phyloP scores from a whole-genome alignment of 1,284 basidiomycete species.

The Cystobasidium pallidum region DNA sequence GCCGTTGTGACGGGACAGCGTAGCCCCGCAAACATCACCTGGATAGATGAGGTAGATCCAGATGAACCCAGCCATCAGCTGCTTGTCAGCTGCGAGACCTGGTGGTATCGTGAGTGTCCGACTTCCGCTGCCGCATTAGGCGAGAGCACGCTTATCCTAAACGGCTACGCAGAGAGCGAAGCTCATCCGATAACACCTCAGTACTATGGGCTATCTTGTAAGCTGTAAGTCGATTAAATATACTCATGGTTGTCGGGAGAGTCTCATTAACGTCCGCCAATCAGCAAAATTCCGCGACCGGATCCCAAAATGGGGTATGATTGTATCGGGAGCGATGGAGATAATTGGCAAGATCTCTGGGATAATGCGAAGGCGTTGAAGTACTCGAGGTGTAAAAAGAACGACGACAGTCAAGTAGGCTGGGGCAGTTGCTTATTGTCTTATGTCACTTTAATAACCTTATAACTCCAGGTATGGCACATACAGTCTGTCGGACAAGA shows the following conservation, averaged over 20 bases:
- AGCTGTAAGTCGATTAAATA: neutral
- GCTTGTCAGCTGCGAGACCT: slow-evolving; percentile 16
- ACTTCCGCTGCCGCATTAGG: no score
- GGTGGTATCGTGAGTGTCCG: slow-evolving; percentile 26
- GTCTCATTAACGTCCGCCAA: neutral
- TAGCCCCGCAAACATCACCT: neutral
- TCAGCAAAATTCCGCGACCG: neutral
- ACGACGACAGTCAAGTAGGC: slow-evolving; percentile 1
- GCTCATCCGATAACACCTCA: neutral
- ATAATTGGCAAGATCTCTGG: neutral
- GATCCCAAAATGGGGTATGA: neutral
- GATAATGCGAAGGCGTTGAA: neutral
- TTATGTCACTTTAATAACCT: neutral
- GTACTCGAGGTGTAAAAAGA: neutral
- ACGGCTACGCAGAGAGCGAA: neutral
- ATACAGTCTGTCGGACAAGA: slow-evolving; percentile 5
- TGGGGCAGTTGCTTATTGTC: neutral
- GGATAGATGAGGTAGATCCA: slow-evolving; percentile 15
- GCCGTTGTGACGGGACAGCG: neutral
- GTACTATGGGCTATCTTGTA: neutral
- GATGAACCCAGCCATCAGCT: neutral
- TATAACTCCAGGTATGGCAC: neutral
- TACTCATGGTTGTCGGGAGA: neutral
- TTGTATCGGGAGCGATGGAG: neutral
- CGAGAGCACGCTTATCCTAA: neutral